Evolutionary conservation across 495 filamentous ascomycete species (phyloP).

Genomic region (Podospora bellae-mahoneyi): DNA sequence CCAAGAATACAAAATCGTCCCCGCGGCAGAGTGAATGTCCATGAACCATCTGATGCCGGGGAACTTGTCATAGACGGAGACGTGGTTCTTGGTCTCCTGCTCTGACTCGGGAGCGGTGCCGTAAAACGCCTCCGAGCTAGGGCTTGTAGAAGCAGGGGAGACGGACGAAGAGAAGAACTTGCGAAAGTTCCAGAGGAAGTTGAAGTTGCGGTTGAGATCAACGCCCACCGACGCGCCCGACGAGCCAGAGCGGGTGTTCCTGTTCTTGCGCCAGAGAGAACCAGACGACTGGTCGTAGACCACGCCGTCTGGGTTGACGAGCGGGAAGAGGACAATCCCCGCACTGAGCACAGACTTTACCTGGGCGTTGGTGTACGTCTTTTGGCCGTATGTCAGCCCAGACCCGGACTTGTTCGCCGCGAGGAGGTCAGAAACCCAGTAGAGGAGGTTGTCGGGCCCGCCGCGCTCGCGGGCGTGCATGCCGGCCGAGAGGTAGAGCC

Average conservation of each 20-base stretch:
- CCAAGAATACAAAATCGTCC: conserved; percentile 41
- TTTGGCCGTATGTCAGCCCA: conserved; percentile 40
- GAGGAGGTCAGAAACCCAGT: conserved; percentile 18
- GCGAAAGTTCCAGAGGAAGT: conserved; percentile 37
- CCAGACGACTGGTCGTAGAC: conserved; percentile 35
- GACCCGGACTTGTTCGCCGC: conserved; percentile 32
- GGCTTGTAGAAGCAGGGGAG: conserved; percentile 32
- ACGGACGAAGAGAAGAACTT: conserved; percentile 31
- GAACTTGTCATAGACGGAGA: conserved; percentile 38
- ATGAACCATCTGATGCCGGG: conserved; percentile 42
- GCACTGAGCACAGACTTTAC: conserved; percentile 35
- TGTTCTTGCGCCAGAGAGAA: conserved; percentile 44
- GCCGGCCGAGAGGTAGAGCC: conserved; percentile 29
- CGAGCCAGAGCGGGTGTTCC: conserved; percentile 29
- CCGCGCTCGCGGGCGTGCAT: conserved; percentile 25
- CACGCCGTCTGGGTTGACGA: conserved; percentile 43
- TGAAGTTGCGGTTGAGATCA: conserved; percentile 43
- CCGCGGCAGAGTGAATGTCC: conserved; percentile 43
- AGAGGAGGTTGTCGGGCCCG: conserved; percentile 19
- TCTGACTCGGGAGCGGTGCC: conserved; percentile 36
- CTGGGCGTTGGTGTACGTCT: conserved; percentile 38
- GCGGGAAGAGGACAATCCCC: conserved; percentile 40
- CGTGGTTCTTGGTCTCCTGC: conserved; percentile 37
- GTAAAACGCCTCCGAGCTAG: conserved; percentile 32
- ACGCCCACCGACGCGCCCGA: conserved; percentile 28